These are phyloP conservation scores for Spiraea crenata DNA, from an alignment of 331 rosid genomes.

Conservation along the genomic window DNA sequence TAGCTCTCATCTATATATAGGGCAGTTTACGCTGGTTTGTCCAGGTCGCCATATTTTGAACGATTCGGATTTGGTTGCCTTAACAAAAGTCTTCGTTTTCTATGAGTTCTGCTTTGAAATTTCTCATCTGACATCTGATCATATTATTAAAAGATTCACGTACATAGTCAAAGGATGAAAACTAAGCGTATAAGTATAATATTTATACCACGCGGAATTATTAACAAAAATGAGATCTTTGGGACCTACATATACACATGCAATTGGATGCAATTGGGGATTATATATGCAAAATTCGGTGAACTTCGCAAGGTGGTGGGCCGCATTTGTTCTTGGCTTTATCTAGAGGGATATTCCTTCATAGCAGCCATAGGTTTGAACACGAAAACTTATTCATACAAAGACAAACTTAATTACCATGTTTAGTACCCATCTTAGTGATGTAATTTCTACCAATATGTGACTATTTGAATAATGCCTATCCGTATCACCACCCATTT, in stretches of 20 bases:
- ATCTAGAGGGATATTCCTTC: neutral
- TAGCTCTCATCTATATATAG: slow-evolving; percentile 7
- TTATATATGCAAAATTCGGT: neutral
- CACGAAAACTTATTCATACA: neutral
- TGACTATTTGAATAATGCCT: too few relatives aligned
- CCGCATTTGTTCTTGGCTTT: neutral
- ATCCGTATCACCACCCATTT: neutral
- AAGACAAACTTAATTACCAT: neutral
- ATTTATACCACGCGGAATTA: neutral
- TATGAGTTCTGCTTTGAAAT: neutral
- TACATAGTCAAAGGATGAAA: neutral
- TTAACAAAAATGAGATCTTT: neutral
- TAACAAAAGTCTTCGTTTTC: neutral
- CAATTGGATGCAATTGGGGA: slow-evolving; percentile 16
- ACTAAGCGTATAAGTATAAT: neutral
- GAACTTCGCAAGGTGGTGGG: neutral
- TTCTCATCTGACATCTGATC: neutral
- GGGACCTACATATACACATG: neutral
- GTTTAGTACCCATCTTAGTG: too few relatives aligned
- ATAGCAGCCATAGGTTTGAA: slow-evolving; percentile 4
- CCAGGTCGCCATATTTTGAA: neutral
- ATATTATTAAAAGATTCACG: neutral
- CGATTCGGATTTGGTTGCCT: neutral
- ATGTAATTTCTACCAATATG: too few relatives aligned
- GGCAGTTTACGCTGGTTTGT: neutral